A percentile compares a stretch with the other conserved stretches of the same genome.
Conservation (phyloP, 2,329 filamentous ascomycete species). For the Venturia carpophila region DNA sequence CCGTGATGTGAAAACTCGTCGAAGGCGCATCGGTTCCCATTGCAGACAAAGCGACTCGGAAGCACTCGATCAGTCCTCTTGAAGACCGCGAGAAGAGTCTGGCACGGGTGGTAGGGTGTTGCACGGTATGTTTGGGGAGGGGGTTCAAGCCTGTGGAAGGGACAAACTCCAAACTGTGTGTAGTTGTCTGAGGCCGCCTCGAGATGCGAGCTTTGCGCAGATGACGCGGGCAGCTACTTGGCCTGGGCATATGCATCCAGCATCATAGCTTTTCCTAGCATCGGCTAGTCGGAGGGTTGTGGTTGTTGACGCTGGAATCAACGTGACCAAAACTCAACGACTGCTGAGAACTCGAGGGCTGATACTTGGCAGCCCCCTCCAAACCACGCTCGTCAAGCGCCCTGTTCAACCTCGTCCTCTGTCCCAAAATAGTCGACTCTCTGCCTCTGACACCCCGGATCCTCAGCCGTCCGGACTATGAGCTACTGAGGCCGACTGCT, state of each 20-base stretch:
- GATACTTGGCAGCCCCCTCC: not conserved
- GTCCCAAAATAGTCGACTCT: not conserved
- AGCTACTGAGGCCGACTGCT: not conserved
- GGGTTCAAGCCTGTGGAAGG: not conserved
- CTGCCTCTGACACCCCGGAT: constrained; percentile 3
- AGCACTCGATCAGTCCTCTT: no score
- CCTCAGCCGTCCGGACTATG: constrained; percentile 1
- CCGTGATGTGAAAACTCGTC: no score
- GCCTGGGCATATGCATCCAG: not conserved
- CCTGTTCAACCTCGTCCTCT: not conserved
- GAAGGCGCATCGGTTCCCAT: no score
- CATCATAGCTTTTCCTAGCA: not conserved
- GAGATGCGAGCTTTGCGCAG: not conserved
- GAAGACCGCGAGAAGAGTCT: no score
- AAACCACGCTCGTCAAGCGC: not conserved
- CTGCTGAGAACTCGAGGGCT: not conserved
- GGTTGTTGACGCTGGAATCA: not conserved
- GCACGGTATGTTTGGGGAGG: not conserved
- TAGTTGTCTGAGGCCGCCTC: not conserved
- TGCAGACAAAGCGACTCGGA: no score
- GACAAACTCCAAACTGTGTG: not conserved
- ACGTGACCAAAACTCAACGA: not conserved
- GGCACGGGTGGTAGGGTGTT: not conserved
- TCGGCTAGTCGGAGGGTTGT: not conserved
- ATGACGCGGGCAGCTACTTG: not conserved